Evolutionary conservation across 345 rosid species (phyloP), one percentile per base, ranked within the genome.

Genomic region (Boechera retrofracta): DNA sequence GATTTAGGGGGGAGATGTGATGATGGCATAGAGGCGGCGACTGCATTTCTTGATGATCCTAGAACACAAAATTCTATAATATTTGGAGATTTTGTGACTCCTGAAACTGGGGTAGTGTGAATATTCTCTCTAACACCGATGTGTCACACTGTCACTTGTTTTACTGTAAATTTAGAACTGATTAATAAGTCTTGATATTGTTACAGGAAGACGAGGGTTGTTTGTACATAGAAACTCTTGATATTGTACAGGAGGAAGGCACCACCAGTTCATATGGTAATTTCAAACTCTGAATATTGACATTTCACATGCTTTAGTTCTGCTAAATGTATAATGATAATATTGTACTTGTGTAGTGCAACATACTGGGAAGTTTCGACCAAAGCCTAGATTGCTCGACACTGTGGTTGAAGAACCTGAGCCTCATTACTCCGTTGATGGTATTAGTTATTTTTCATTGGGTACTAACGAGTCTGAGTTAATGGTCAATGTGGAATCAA

Each of bases 321-420:
- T 69, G 58, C n/a, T 45, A 10, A 24, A 52, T 24, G 6, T 36
- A 16, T 12, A 36, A 0, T 24, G 15, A 10, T 61, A 32, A 21
- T 51, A 74, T 1, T 29, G 39, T 44, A 13, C 18, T 10, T 59
- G 7, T 59, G 64, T 78, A 78, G 90, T 83, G 71, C 53, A 62
- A 59, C 74, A 57, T 45, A 49, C 68, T 57, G 82, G 84, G 67
- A 85, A 88, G 76, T 73, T 78, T 64, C 82, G 82, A 66, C 85
- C 91, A 71, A 80, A 83, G 72, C 84, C 83, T 36, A 80, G 83
- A 77, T 7, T 78, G 70, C 78, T 80, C 53, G 81, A 81, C 16
- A 77, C 82, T 77, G 57, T 78, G 64, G 39, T 66, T 66, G 81
- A 72, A 73, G 77, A 60, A 60, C 69, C 77, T 31, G 44, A 45